Percentiles rank a stretch among this genome's conserved stretches.
phyloP scores from a whole-genome alignment of 306 rosid genomes.

The Quercus robur region DNA sequence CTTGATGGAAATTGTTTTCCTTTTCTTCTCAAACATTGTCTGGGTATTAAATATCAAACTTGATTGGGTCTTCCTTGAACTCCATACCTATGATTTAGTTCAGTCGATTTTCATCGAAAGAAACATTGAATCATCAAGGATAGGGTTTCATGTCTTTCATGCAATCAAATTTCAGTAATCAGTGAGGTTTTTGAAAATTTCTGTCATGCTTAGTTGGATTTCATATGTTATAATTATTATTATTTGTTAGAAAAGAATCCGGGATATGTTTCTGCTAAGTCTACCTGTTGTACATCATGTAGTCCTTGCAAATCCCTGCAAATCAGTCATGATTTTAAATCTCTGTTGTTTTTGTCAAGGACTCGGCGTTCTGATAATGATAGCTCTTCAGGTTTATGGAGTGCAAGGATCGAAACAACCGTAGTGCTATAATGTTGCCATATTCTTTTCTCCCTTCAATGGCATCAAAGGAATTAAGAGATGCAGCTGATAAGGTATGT shows the following conservation, averaged over 20 bases:
- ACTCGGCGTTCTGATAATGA: constrained; percentile 16
- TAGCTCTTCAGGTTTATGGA: constrained; percentile 80
- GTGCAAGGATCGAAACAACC: constrained; percentile 95
- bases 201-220: not conserved
- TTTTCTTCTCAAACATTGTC: not conserved
- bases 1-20: not conserved
- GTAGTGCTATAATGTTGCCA: constrained; percentile 63
- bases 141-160: not conserved
- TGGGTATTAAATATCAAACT: not conserved
- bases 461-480: constrained; percentile 72
- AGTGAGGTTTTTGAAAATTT: not conserved
- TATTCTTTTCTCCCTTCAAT: constrained; percentile 77
- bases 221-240: not conserved
- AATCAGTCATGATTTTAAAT: not conserved
- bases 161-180: constrained; percentile 1
- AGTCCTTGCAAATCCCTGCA: not conserved
- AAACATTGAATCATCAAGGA: constrained; percentile 9
- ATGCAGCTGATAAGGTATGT: constrained; percentile 73
- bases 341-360: not conserved
- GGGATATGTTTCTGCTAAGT: not conserved
- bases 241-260: not conserved
- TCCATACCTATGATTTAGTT: not conserved
- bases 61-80: not conserved
- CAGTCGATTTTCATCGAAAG: not conserved
- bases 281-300: not conserved